Percentiles rank a stretch among this genome's conserved stretches.
phyloP scores from a whole-genome alignment of 768 basidiomycete species.

The Suillus fuscotomentosus region DNA sequence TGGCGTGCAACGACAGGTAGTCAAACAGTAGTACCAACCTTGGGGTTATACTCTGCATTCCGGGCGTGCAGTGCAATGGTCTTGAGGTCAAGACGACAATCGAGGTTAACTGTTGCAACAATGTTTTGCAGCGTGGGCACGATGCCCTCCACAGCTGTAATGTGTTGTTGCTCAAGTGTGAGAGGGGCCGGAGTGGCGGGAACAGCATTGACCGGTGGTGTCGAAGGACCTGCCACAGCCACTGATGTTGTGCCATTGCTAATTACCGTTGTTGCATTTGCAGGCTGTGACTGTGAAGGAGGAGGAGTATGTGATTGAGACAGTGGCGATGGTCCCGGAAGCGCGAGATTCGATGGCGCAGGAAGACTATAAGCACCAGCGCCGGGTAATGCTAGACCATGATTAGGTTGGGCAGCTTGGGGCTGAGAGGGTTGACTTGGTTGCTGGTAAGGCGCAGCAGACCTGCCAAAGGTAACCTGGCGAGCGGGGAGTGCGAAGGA shows the following conservation, averaged over 20 bases:
- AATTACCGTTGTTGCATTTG: constrained; percentile 31
- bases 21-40: constrained; percentile 72
- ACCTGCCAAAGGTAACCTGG: constrained; percentile 74
- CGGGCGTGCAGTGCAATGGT: constrained; percentile 97
- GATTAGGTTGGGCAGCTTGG: constrained; percentile 34
- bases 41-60: constrained; percentile 99
- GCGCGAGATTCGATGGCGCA: constrained; percentile 42
- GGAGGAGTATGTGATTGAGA: constrained; percentile 39
- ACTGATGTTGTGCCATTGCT: constrained; percentile 33
- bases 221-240: constrained; percentile 57
- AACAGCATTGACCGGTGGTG: constrained; percentile 47
- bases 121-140: constrained; percentile 99
- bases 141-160: constrained; percentile 96
- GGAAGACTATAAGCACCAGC: constrained; percentile 44
- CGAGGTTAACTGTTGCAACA: constrained; percentile 97
- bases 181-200: constrained; percentile 71
- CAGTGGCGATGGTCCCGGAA: constrained; percentile 59
- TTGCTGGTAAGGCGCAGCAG: constrained; percentile 46
- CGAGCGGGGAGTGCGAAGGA: constrained; percentile 74
- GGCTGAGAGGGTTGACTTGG: constrained; percentile 42
- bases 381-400: constrained; percentile 59
- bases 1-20: constrained; percentile 46
- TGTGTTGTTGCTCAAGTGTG: constrained; percentile 90
- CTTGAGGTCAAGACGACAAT: constrained; percentile 95
- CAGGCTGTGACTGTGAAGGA: constrained; percentile 22